Conservation (phyloP, 2,329 filamentous ascomycete genomes). For the Cercospora sesami region DNA sequence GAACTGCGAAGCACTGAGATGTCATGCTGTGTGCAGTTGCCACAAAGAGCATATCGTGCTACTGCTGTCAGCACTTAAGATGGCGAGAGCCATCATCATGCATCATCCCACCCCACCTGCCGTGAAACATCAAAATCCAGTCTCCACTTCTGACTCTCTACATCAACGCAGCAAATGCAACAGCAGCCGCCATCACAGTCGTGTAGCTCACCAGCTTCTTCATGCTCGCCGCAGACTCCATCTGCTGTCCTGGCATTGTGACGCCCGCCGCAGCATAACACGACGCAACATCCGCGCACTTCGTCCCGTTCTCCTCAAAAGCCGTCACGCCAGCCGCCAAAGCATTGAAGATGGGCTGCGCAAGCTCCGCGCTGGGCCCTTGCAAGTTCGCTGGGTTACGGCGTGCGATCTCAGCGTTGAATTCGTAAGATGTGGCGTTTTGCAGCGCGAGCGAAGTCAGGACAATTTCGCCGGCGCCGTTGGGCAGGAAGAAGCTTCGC, state of each 20-base stretch:
- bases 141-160: slow-evolving; percentile 1
- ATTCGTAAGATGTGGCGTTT: slow-evolving; percentile 16
- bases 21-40: neutral
- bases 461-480: slow-evolving; percentile 10
- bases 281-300: neutral
- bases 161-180: slow-evolving; percentile 6
- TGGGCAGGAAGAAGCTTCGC: slow-evolving; percentile 13
- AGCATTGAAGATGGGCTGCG: slow-evolving; percentile 5
- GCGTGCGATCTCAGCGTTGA: slow-evolving; percentile 7
- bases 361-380: slow-evolving; percentile 7
- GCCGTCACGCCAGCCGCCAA: slow-evolving; percentile 17
- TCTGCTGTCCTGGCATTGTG: neutral
- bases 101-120: neutral
- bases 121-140: neutral
- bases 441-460: slow-evolving; percentile 12
- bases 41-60: neutral
- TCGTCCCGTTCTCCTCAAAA: slow-evolving; percentile 12
- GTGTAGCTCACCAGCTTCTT: slow-evolving; percentile 3
- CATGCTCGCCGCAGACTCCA: neutral
- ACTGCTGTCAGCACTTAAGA: neutral
- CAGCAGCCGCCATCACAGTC: slow-evolving; percentile 1
- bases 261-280: slow-evolving; percentile 3
- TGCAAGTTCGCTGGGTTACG: slow-evolving; percentile 12
- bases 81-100: neutral
- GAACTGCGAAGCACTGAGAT: neutral